Evolutionary conservation across 768 basidiomycete genomes (phyloP), one percentile per base, ranked within the genome.

Genomic region (Boletus rubroflammeus): DNA sequence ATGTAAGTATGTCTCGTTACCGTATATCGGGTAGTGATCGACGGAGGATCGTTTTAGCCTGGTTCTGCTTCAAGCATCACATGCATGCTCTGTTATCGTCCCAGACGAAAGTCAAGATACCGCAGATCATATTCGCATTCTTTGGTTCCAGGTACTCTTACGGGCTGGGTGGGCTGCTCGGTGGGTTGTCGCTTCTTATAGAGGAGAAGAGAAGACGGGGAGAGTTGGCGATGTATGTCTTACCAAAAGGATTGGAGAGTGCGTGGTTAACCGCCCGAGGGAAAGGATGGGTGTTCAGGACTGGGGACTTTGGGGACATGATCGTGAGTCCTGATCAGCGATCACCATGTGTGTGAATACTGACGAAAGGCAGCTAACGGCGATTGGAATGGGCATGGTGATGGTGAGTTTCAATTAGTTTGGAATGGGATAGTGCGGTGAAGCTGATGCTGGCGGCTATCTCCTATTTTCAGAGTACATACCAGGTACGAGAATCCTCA

Each of bases 211-310:
- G 86, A 62, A 78, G 96, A n/a, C 80, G 94, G 5, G 88, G 83
- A 1, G 96, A 98, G 72, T 74, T 98, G 58, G 93, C 94, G 56
- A 91, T 93, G 93, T 93, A 88, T 66, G 87, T 85, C 2, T 72
- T 98, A 25, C 96, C 96, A 5, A 91, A 93, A 68, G 91, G 83
- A 0, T 69, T 98, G 34, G 94, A 98, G 75, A 91, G 90, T 50
- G 82, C 82, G n/a, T 98, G 93, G 94, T 77, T 85, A 0, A 83
- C 85, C 65, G 81, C 86, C 9, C 72, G 89, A 25, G 88, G 88
- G 14, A 82, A 84, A 56, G 88, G 89, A 2, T 83, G 82, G 72
- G 87, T 94, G 43, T 82, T 85, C 56, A 76, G 77, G 59, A 85
- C 85, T 31, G 87, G 86, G 9, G 80, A 81, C 47, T 82, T 79